These are phyloP conservation scores for Syncephalis plumigaleata DNA, from an alignment of 371 early-diverging fungal genomes.

Conservation along the genomic window DNA sequence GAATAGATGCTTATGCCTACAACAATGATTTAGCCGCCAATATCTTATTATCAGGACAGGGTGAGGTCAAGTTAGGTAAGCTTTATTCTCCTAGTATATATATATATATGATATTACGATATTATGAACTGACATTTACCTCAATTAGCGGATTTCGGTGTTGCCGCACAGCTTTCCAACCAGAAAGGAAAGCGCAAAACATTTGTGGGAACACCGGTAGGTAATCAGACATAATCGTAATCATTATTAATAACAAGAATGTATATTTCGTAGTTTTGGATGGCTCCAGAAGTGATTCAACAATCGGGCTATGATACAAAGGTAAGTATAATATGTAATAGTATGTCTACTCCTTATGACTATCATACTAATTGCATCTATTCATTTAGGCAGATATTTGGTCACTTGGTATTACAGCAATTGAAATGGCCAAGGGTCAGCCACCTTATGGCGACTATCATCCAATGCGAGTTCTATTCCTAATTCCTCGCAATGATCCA, in stretches of 20 bases:
- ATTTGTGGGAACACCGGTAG: slow-evolving; percentile 94
- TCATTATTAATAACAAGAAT: background rate
- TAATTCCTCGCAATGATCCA: slow-evolving; percentile 86
- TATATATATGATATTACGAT: too few species aligned
- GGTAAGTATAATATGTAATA: slow-evolving; percentile 8
- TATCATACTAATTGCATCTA: slow-evolving; percentile 1
- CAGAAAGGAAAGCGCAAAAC: slow-evolving; percentile 80
- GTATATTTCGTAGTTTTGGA: slow-evolving; percentile 55
- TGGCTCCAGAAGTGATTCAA: slow-evolving; percentile 97
- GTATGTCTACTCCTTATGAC: slow-evolving; percentile 1
- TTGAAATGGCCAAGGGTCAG: slow-evolving; percentile 86
- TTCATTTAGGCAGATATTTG: slow-evolving; percentile 80
- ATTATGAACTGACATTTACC: too few species aligned
- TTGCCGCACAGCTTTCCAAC: slow-evolving; percentile 67
- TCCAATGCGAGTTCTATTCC: slow-evolving; percentile 83
- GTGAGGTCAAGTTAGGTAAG: slow-evolving; percentile 24
- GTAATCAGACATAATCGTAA: slow-evolving; percentile 4
- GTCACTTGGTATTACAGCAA: slow-evolving; percentile 96
- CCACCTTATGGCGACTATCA: slow-evolving; percentile 88
- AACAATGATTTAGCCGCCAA: slow-evolving; percentile 71
- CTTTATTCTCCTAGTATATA: background rate
- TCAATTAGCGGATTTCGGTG: slow-evolving; percentile 92
- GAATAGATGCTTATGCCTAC: too few species aligned
- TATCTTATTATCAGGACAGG: slow-evolving; percentile 37
- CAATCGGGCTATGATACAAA: slow-evolving; percentile 91